Base-by-base conservation (phyloP, 805 yeast species). In the Maudiozyma turicensis region DNA sequence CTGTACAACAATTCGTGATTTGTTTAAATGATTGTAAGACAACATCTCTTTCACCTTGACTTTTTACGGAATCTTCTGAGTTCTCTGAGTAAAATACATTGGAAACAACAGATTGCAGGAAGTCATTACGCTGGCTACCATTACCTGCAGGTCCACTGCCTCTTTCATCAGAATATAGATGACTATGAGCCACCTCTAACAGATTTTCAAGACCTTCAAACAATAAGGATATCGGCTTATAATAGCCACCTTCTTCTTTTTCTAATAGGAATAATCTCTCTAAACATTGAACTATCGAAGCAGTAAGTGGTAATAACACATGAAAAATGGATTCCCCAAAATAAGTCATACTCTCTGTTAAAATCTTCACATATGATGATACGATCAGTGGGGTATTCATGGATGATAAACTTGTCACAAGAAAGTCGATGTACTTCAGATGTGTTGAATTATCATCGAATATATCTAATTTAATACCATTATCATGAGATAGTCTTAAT, bases 171-270 rank as follows among this genome's bases (percentile, higher is more conserved):
- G 73, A 69, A 7, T 71, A 40, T 50, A 80, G 58, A 53, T 74
- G 78, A 32, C 78, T 73, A 59, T 84, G 87, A 8, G 85, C 74
- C 1, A 75, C 58, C 1, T 75, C 72, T 37, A 88, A 60, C 9
- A 88, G 64, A 46, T 81, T 84, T 57, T 87, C 90, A 28, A 87
- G 59, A 0, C 91, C 90, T 11, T 74, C 66, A 43, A 75, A 66
- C 44, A 73, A 63, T 43, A 74, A 60, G 45, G 77, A 59, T 52
- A 78, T 64, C 34, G 80, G 65, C 50, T 75, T 67, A 59, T 72
- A 66, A 63, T 71, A 59, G 9, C 76, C 79, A 6, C 76, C 72
- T 6, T 59, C 61, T 8, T 40, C 51, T 33, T 54, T 50, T 49
- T 57, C 58, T 42, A 52, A 47, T 44, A 44, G 39, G 45, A 57